Percentiles rank a stretch among this genome's conserved stretches.
phyloP scores from a whole-genome alignment of 2,329 filamentous ascomycete genomes.

The Scleromitrula shiraiana region DNA sequence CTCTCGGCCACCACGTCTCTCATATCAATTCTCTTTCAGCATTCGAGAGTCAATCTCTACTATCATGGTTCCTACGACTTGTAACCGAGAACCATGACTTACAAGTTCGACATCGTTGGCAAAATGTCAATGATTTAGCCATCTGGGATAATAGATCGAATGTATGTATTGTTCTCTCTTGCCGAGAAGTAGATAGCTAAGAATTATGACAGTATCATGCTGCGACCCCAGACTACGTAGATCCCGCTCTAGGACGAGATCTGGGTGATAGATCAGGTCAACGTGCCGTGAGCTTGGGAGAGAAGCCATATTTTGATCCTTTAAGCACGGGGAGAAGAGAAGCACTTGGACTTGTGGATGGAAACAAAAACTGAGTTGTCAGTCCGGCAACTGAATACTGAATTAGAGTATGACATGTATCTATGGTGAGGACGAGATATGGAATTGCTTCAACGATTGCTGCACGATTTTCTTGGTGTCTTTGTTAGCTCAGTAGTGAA shows the following conservation, averaged over 20 bases:
- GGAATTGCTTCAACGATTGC: no score
- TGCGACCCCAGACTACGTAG: slow-evolving; percentile 44
- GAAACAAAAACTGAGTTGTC: no score
- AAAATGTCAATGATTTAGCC: slow-evolving; percentile 33
- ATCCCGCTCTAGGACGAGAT: slow-evolving; percentile 34
- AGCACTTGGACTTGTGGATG: slow-evolving; percentile 8
- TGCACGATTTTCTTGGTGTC: no score
- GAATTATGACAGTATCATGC: slow-evolving; percentile 36
- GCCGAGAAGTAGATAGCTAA: no score
- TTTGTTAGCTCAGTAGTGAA: no score
- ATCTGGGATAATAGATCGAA: slow-evolving; percentile 50
- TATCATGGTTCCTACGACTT: slow-evolving; percentile 44
- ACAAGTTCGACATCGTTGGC: slow-evolving; percentile 37
- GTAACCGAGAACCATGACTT: slow-evolving; percentile 49
- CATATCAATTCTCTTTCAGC: slow-evolving; percentile 43
- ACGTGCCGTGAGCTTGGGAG: slow-evolving; percentile 42
- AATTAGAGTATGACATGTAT: no score
- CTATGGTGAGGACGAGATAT: no score
- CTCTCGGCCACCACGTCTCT: slow-evolving; percentile 42
- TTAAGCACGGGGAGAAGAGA: slow-evolving; percentile 36
- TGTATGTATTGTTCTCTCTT: slow-evolving; percentile 22
- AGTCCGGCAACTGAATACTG: no score
- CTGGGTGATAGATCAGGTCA: slow-evolving; percentile 41
- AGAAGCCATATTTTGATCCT: slow-evolving; percentile 43
- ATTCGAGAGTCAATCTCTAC: slow-evolving; percentile 40